A percentile compares a stretch with the other conserved stretches of the same genome.
Evolutionary conservation across 306 rosid genomes (phyloP).

Genomic region (Malus fusca): DNA sequence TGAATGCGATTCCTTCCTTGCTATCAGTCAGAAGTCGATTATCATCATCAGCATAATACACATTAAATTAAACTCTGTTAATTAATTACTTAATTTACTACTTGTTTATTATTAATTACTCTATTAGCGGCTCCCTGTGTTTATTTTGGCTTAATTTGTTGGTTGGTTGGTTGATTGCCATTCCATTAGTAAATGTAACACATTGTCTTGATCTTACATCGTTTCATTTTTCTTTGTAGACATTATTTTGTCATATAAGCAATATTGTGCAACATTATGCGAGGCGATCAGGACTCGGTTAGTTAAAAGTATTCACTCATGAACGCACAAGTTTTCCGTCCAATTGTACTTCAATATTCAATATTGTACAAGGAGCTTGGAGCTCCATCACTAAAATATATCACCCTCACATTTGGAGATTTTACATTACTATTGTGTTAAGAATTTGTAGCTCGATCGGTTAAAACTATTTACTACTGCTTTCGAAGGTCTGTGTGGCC

Average conservation of each 20-base stretch:
- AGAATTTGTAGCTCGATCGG: too few relatives aligned
- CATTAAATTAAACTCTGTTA: background rate
- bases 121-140: background rate
- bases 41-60: background rate
- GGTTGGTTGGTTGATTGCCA: background rate
- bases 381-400: background rate
- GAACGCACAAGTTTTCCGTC: too few relatives aligned
- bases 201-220: background rate
- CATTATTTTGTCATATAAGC: background rate
- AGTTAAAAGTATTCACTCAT: background rate
- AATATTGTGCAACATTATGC: background rate
- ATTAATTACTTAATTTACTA: slow-evolving; percentile 1
- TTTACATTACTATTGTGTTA: too few relatives aligned
- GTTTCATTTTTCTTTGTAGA: background rate
- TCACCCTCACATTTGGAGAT: background rate
- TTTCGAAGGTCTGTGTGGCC: too few relatives aligned
- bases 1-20: slow-evolving; percentile 72
- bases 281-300: background rate
- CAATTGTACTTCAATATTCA: too few relatives aligned
- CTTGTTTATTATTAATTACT: slow-evolving; percentile 1
- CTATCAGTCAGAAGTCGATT: slow-evolving; percentile 45
- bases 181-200: background rate
- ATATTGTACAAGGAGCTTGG: background rate
- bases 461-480: too few relatives aligned
- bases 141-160: slow-evolving; percentile 5